Conservation (phyloP, 352 stramenopile species). For the Phytophthora tentaculata region DNA sequence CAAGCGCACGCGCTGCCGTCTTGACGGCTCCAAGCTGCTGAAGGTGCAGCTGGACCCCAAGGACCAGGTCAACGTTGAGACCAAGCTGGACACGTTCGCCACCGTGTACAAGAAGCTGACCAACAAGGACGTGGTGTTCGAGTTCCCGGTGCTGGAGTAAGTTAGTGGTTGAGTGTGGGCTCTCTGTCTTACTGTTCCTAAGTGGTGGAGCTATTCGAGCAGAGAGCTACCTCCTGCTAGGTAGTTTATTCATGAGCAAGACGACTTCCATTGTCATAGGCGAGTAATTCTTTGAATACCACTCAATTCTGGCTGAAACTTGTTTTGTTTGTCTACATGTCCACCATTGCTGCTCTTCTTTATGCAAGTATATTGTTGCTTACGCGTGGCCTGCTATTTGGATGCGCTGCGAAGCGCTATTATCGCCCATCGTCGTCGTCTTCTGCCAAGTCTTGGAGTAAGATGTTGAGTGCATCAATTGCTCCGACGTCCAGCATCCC, state of each 20-base stretch:
- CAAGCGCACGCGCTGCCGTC: constrained; percentile 98
- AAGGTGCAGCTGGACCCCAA: constrained; percentile 99
- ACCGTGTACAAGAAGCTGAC: constrained; percentile 99
- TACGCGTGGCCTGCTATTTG: constrained; percentile 30
- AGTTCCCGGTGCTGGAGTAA: constrained; percentile 94
- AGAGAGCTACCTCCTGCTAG: constrained; percentile 36
- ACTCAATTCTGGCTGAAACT: constrained; percentile 18
- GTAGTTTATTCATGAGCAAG: constrained; percentile 69
- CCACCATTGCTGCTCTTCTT: background rate
- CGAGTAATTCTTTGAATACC: constrained; percentile 37
- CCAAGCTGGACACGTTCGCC: constrained; percentile 99
- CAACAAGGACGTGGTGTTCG: constrained; percentile 99
- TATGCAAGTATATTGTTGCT: background rate
- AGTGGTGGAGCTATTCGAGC: background rate
- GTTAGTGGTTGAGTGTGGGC: constrained; percentile 41
- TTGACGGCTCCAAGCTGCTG: constrained; percentile 97
- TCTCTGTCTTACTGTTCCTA: constrained; percentile 20
- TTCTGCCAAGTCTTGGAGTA: constrained; percentile 46
- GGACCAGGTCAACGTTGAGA: constrained; percentile 99
- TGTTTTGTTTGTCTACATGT: constrained; percentile 8
- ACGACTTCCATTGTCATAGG: constrained; percentile 33
- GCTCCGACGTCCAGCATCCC: constrained; percentile 46
- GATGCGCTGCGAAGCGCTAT: constrained; percentile 37
- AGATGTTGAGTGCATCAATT: constrained; percentile 49
- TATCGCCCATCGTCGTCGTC: constrained; percentile 84